These are phyloP conservation scores for Fonsecaea multimorphosa DNA, from an alignment of 2,329 filamentous ascomycete genomes.

Conservation along the genomic window DNA sequence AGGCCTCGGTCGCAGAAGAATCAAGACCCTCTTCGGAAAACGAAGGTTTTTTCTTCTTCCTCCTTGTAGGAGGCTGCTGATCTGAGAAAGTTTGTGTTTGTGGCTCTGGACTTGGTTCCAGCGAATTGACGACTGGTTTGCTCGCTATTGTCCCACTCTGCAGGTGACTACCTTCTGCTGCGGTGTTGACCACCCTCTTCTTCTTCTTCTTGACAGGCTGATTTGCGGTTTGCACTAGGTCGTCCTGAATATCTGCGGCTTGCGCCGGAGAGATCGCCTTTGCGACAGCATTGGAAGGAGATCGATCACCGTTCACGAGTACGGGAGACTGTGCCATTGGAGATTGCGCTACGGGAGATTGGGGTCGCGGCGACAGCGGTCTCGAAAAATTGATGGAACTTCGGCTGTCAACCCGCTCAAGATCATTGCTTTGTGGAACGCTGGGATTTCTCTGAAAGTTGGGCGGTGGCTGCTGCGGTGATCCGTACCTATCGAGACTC, in stretches of 20 bases:
- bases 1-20: slow-evolving; percentile 26
- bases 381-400: slow-evolving; percentile 57
- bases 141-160: slow-evolving; percentile 38
- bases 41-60: slow-evolving; percentile 37
- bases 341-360: slow-evolving; percentile 28
- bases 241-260: slow-evolving; percentile 39
- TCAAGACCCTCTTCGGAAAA: slow-evolving; percentile 25
- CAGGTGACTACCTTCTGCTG: slow-evolving; percentile 42
- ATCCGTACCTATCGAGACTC: slow-evolving; percentile 47
- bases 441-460: slow-evolving; percentile 15
- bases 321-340: slow-evolving; percentile 7
- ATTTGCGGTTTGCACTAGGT: slow-evolving; percentile 40
- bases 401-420: slow-evolving; percentile 49
- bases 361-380: slow-evolving; percentile 49
- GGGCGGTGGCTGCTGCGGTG: slow-evolving; percentile 9
- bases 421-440: slow-evolving; percentile 42
- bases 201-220: slow-evolving; percentile 43
- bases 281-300: slow-evolving; percentile 8
- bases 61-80: slow-evolving; percentile 34
- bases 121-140: slow-evolving; percentile 42
- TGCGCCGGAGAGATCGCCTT: slow-evolving; percentile 40
- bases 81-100: slow-evolving; percentile 3
- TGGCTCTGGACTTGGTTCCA: slow-evolving; percentile 41
- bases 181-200: slow-evolving; percentile 38
- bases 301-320: slow-evolving; percentile 20